Base-by-base conservation (phyloP, 179 eudicot genomes). In the Beta lomatogona region DNA sequence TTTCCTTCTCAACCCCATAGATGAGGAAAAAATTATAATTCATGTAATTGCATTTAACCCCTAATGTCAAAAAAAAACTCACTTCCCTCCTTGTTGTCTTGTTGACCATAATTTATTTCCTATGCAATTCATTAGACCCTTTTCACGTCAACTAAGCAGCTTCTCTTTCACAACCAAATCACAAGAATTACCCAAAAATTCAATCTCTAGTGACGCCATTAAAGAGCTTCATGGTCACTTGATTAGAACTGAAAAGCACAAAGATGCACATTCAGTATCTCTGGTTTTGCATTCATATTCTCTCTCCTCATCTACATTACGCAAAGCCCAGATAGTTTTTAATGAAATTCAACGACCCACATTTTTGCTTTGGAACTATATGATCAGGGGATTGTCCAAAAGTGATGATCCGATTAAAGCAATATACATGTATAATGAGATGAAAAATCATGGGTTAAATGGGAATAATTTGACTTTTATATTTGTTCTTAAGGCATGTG, bases 181-280 rank as follows among this genome's bases (percentile, higher is more conserved):
- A 21, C 85, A 48, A 25, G 52, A 71, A 77, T n/a, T 75, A 70
- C 52, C 55, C 83, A 67, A 60, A 12, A 66, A 67, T 55, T 81
- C 82, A 68, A 44, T 68, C 80, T 81, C 87, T 18, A 81, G 45
- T 45, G 82, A 52, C 65, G 44, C 86, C 77, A 82, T 83, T 71
- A 88, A 83, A 86, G 89, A 88, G 85, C 88, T 90, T 67, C 97
- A 93, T 75, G 93, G 86, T 18, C 86, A 81, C 66, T 67, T 89
- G 22, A 87, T 93, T 75, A 86, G 87, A 90, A 86, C 89, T 46
- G 84, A 81, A n/a, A 77, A 85, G 2, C 90, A 91, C 85, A 80
- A 64, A 31, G 85, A 91, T 85, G 86, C 94, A 18, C 9, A 52
- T 70, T 60, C 83, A 46, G 84, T 91, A 15, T 89, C 85, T 5